Percentiles rank a stretch among this genome's conserved stretches.
phyloP scores from a whole-genome alignment of 2,329 filamentous ascomycete genomes.

The Colletotrichum sp. region DNA sequence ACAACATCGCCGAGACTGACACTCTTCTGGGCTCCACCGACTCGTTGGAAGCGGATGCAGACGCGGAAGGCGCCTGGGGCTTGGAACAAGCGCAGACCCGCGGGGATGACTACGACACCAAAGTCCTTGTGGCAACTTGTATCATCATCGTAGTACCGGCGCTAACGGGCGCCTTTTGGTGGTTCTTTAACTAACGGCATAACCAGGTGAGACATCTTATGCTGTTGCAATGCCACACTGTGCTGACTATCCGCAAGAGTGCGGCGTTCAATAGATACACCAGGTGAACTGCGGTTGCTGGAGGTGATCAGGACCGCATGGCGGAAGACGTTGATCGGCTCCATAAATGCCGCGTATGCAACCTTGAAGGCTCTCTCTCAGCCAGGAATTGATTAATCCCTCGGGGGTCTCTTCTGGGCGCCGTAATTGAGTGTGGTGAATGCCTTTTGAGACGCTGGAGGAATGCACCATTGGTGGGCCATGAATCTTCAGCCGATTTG shows the following conservation, averaged over 20 bases:
- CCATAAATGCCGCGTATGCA: too few species aligned
- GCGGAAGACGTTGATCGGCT: not conserved
- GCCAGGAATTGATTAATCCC: too few species aligned
- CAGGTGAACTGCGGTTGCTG: not conserved
- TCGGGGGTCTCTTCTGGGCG: accelerated
- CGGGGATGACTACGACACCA: not conserved
- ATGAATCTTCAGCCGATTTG: not conserved
- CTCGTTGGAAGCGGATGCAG: not conserved
- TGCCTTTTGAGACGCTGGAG: not conserved
- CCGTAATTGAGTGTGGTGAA: not conserved
- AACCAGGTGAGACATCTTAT: not conserved
- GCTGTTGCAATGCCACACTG: accelerated
- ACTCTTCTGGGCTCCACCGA: not conserved
- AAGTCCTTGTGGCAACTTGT: not conserved
- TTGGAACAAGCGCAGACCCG: not conserved
- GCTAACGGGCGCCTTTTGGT: not conserved
- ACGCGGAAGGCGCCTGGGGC: not conserved
- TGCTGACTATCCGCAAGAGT: not conserved
- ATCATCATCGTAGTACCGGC: not conserved
- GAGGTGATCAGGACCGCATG: not conserved
- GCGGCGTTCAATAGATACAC: not conserved
- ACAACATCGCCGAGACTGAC: not conserved
- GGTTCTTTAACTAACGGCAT: not conserved
- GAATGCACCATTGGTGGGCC: too few species aligned
- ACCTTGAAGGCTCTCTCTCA: too few species aligned